These are phyloP conservation scores for Penicillium antarcticum DNA, from an alignment of 495 filamentous ascomycete species.

Conservation along the genomic window DNA sequence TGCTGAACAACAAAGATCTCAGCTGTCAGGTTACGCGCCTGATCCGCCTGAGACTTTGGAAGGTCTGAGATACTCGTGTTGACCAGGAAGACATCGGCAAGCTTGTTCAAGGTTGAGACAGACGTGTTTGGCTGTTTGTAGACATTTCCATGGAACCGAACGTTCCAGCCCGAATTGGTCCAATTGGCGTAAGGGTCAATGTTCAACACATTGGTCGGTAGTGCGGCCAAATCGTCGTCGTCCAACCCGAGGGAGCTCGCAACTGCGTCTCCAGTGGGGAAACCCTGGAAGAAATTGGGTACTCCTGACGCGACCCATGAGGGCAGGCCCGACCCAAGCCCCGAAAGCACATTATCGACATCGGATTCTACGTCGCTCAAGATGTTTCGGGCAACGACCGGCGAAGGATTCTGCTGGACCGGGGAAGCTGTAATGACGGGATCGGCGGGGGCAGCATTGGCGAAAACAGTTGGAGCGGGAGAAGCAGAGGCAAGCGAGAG, in stretches of 20 bases:
- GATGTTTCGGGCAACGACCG: conserved; percentile 30
- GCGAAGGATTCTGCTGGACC: conserved; percentile 15
- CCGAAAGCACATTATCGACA: conserved; percentile 35
- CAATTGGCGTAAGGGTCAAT: conserved; percentile 77
- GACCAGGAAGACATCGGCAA: conserved; percentile 69
- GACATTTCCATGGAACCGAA: conserved; percentile 73
- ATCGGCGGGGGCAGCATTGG: conserved; percentile 5
- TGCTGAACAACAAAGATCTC: conserved; percentile 73
- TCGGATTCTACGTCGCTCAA: conserved; percentile 45
- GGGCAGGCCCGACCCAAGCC: conserved; percentile 50
- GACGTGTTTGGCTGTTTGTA: conserved; percentile 72
- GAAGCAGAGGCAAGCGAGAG: conserved; percentile 12
- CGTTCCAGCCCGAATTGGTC: conserved; percentile 72
- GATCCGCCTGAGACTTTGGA: conserved; percentile 53
- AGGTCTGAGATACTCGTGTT: conserved; percentile 57
- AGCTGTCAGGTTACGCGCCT: conserved; percentile 70
- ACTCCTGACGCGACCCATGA: conserved; percentile 61
- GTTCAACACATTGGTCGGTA: conserved; percentile 70
- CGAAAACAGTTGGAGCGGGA: conserved; percentile 18
- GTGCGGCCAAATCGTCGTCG: conserved; percentile 50
- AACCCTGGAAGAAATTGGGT: conserved; percentile 63
- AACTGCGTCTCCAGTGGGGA: conserved; percentile 60
- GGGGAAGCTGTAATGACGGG: conserved; percentile 22
- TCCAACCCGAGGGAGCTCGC: conserved; percentile 56
- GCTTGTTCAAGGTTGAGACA: conserved; percentile 55